A percentile compares a stretch with the other conserved stretches of the same genome.
These are phyloP conservation scores for Hypoxylon sp. DNA, from an alignment of 2,329 filamentous ascomycete genomes.

Conservation along the genomic window DNA sequence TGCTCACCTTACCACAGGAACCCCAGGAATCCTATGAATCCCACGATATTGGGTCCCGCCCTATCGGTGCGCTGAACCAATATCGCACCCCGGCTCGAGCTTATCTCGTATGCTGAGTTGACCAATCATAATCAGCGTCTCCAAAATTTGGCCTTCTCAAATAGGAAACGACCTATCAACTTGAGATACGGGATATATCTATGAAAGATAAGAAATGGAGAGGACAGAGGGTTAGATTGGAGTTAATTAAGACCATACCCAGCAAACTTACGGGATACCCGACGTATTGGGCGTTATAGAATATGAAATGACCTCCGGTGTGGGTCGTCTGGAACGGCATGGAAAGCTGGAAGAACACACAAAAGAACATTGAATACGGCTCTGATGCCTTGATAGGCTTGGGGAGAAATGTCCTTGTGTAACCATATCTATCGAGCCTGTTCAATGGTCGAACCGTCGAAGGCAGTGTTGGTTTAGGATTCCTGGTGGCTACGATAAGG, in stretches of 20 bases:
- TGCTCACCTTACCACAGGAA: constrained; percentile 18
- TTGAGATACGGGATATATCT: constrained; percentile 20
- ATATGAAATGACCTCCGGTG: background rate
- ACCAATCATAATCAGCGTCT: constrained; percentile 15
- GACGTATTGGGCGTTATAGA: background rate
- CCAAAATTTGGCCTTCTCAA: constrained; percentile 27
- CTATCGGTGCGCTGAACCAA: constrained; percentile 9
- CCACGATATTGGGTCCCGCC: constrained; percentile 18
- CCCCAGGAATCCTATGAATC: constrained; percentile 5
- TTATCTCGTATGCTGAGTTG: constrained; percentile 31
- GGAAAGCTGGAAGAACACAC: background rate
- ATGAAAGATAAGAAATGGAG: constrained; percentile 14
- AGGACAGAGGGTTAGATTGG: background rate
- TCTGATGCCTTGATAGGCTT: background rate
- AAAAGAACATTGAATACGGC: background rate
- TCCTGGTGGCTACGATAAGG: constrained; percentile 14
- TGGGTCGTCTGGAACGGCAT: background rate
- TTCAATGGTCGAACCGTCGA: background rate
- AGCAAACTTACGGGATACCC: constrained; percentile 6
- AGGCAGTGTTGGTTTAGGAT: background rate
- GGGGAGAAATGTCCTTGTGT: constrained; percentile 3
- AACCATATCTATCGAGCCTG: constrained; percentile 1
- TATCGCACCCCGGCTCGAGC: constrained; percentile 1
- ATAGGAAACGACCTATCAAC: constrained; percentile 27
- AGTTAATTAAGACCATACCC: background rate